Conservation (phyloP, 129 eudicot genomes). For the Helichrysum umbraculigerum region DNA sequence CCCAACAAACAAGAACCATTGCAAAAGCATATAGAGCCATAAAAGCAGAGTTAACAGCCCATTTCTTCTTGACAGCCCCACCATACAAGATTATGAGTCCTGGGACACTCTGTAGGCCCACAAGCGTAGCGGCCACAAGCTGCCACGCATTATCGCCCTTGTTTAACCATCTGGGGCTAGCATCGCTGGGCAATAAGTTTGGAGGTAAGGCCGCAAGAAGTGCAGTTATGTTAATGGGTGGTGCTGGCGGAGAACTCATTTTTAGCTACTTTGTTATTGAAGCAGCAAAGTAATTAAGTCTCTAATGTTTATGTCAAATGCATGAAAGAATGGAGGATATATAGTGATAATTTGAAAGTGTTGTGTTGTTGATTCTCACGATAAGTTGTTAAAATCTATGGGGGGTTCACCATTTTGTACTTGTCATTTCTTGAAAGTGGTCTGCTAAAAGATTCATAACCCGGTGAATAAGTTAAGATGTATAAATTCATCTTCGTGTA, state of each 20-base stretch:
- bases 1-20: constrained; percentile 45
- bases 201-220: constrained; percentile 21
- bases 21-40: constrained; percentile 49
- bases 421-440: constrained; percentile 6
- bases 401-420: neutral
- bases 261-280: neutral
- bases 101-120: constrained; percentile 44
- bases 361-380: constrained; percentile 31
- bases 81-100: constrained; percentile 44
- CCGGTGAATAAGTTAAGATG: constrained; percentile 2
- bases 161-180: constrained; percentile 39
- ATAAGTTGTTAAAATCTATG: constrained; percentile 23
- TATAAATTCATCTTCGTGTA: neutral
- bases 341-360: neutral
- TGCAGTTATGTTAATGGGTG: constrained; percentile 12
- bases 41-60: constrained; percentile 46
- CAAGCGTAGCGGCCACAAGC: constrained; percentile 39
- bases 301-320: neutral
- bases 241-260: constrained; percentile 24
- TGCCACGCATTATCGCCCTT: constrained; percentile 49
- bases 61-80: constrained; percentile 41
- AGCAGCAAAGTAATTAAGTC: neutral
- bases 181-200: constrained; percentile 21
- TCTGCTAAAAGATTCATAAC: constrained; percentile 8
- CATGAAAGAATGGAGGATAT: neutral